Base-by-base conservation (phyloP, 2,329 filamentous ascomycete species). In the Corinectria fuckeliana region DNA sequence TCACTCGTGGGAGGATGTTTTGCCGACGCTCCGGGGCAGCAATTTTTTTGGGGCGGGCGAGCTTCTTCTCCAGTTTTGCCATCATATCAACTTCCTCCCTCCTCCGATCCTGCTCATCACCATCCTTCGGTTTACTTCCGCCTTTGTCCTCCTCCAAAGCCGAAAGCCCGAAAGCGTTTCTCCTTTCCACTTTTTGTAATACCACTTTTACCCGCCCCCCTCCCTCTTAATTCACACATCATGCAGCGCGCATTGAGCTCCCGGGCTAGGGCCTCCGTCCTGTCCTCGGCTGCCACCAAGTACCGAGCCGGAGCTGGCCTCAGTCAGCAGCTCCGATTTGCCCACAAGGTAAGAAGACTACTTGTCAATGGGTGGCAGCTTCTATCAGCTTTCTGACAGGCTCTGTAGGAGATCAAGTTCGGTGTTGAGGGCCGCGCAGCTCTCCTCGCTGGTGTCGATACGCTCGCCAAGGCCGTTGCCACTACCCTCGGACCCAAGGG, bases 401-500 rank as follows among this genome's bases (percentile, higher is more conserved):
- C 51, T 68, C 42, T 68, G 57, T 68, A 97, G 93, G 95, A 99
- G 78, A 87, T 99, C 77, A 98, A 97, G 84, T 99, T 99, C 70
- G 95, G 95, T 74, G 94, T 98, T 66, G 95, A 99, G 78, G 95
- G 84, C 72, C 90, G 95, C 76, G 93, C 93, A 73, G 78, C 92
- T 70, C 89, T 99, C 65, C 87, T 99, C 69, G 89, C 89, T 75
- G 95, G 95, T 87, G 93, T 98, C 67, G 95, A 99, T 79, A 98
- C 95, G 70, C 88, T 99, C 66, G 93, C 95, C 73, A 96, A 90
- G 83, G 95, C 95, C 66, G 95, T 99, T 66, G 91, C 94, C 66
- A 97, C 94, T 64, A 99, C 95, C 67, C 87, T 99, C 63, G 95
- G 95, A 69, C 95, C 95, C 73, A 99, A 99, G 87, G 95, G 95